Conservation (phyloP, 2,329 filamentous ascomycete genomes). For the Plenodomus biglobosus region DNA sequence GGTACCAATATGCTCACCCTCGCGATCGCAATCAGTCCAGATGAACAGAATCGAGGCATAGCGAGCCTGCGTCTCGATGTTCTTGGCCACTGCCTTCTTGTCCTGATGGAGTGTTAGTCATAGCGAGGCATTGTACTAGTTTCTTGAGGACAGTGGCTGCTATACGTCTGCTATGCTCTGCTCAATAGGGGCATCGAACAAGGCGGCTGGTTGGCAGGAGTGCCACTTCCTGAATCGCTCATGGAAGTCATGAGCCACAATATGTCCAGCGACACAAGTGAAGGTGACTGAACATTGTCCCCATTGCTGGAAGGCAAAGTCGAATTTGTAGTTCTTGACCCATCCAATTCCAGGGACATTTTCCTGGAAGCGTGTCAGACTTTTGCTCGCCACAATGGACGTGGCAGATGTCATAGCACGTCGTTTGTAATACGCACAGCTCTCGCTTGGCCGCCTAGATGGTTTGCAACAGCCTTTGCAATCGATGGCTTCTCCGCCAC, state of each 20-base stretch:
- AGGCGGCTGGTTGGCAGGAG: slow-evolving; percentile 71
- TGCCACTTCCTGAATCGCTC: slow-evolving; percentile 75
- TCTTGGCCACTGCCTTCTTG: slow-evolving; percentile 77
- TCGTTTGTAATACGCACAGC: slow-evolving; percentile 55
- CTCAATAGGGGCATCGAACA: slow-evolving; percentile 80
- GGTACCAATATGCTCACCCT: slow-evolving; percentile 93
- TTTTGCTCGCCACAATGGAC: neutral
- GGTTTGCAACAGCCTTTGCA: slow-evolving; percentile 87
- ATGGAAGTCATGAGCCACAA: slow-evolving; percentile 78
- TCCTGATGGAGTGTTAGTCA: slow-evolving; percentile 54
- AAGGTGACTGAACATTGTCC: slow-evolving; percentile 84
- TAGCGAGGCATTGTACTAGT: neutral
- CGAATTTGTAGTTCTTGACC: slow-evolving; percentile 93
- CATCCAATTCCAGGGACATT: slow-evolving; percentile 69
- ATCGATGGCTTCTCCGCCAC: slow-evolving; percentile 92
- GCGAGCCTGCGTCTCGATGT: slow-evolving; percentile 78
- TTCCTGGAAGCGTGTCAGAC: slow-evolving; percentile 52
- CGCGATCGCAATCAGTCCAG: slow-evolving; percentile 98
- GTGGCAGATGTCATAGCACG: neutral
- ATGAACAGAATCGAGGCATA: slow-evolving; percentile 79
- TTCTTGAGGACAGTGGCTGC: neutral
- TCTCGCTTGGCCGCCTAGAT: slow-evolving; percentile 78
- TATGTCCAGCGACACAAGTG: slow-evolving; percentile 89
- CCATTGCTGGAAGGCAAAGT: slow-evolving; percentile 85
- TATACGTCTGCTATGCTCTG: slow-evolving; percentile 67